Conservation (phyloP, 768 basidiomycete species). For the Leccinum subgranulosum region DNA sequence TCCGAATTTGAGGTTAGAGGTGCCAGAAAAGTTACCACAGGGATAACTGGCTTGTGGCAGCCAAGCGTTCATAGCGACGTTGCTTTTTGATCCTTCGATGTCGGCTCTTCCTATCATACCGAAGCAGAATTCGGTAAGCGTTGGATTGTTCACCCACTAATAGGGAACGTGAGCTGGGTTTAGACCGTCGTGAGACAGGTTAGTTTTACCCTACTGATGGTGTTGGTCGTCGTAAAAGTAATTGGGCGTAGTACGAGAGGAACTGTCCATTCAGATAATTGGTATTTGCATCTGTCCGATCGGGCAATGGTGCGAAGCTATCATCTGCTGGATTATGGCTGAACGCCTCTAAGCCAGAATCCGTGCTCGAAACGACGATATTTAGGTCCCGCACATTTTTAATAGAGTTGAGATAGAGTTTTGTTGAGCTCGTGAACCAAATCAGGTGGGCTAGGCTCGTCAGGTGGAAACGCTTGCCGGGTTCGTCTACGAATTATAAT, state of each 20-base stretch:
- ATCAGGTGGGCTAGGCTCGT: conserved; percentile 49
- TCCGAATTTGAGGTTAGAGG: conserved; percentile 77
- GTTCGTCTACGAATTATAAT: conserved; percentile 53
- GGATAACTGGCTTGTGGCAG: conserved; percentile 80
- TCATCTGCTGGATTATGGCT: conserved; percentile 83
- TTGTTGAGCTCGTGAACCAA: conserved; percentile 60
- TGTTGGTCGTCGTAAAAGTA: conserved; percentile 66
- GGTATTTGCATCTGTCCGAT: conserved; percentile 78
- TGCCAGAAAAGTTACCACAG: conserved; percentile 79
- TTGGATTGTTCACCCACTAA: conserved; percentile 81
- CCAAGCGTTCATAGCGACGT: conserved; percentile 83
- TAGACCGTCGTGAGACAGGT: conserved; percentile 83
- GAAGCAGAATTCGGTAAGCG: conserved; percentile 78
- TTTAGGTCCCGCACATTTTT: conserved; percentile 52
- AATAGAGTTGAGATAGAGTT: conserved; percentile 42
- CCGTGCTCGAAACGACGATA: conserved; percentile 73
- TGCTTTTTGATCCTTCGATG: conserved; percentile 83
- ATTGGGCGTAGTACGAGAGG: conserved; percentile 82
- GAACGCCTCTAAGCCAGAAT: conserved; percentile 84
- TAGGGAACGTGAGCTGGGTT: conserved; percentile 81
- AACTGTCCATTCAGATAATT: conserved; percentile 82
- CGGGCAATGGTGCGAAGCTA: conserved; percentile 78
- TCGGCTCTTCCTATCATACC: conserved; percentile 80
- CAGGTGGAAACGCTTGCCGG: conserved; percentile 47
- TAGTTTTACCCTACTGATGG: conserved; percentile 85